Conservation (phyloP, 192 early-diverging fungal genomes). For the Rhizophagus prolifer region DNA sequence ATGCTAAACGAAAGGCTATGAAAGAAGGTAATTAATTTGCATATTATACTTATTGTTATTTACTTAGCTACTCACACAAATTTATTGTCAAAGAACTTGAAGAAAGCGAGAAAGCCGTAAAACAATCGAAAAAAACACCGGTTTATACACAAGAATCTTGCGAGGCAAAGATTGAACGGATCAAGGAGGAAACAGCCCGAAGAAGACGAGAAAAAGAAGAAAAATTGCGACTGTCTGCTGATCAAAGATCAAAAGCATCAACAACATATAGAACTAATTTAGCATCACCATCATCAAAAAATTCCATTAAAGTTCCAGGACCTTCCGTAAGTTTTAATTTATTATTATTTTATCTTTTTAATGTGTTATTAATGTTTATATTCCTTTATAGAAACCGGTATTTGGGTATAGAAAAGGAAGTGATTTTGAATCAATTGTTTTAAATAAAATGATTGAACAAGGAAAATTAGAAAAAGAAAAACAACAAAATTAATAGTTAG, state of each 20-base stretch:
- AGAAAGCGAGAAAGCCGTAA: slow-evolving; percentile 38
- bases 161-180: slow-evolving; percentile 39
- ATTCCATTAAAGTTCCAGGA: background rate
- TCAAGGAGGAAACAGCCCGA: slow-evolving; percentile 36
- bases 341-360: background rate
- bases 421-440: background rate
- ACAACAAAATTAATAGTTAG: too few relatives aligned
- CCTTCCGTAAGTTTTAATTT: background rate
- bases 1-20: slow-evolving; percentile 39
- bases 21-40: slow-evolving; percentile 30
- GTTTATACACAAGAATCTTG: slow-evolving; percentile 33
- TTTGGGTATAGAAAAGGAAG: background rate
- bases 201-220: slow-evolving; percentile 31
- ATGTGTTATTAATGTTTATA: background rate
- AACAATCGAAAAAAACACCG: slow-evolving; percentile 32
- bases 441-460: slow-evolving; percentile 2
- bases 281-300: background rate
- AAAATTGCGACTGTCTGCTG: slow-evolving; percentile 16
- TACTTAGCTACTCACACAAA: background rate
- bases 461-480: background rate
- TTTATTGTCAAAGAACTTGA: slow-evolving; percentile 35
- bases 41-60: background rate
- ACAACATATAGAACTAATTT: background rate
- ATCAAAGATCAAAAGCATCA: background rate
- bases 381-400: background rate